Evolutionary conservation across 768 basidiomycete genomes (phyloP).

Genomic region (Tricholoma flavovirens): DNA sequence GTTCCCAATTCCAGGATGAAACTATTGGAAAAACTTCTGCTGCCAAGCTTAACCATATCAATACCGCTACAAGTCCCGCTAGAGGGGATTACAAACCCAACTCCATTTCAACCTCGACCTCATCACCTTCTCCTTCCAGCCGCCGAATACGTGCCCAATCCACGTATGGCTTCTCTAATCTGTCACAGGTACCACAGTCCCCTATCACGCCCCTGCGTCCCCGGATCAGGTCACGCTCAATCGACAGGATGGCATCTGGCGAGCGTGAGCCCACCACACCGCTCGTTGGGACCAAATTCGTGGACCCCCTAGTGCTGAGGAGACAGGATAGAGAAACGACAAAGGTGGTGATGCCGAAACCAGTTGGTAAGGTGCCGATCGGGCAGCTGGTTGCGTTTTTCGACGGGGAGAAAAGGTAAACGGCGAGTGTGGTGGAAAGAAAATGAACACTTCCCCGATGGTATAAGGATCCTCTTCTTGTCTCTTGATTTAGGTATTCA

Average conservation of each 20-base stretch:
- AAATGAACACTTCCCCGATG: neutral
- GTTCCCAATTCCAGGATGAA: conserved; percentile 44
- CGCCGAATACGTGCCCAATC: conserved; percentile 51
- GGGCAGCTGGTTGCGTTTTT: conserved; percentile 84
- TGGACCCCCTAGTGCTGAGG: conserved; percentile 71
- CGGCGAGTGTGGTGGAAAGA: neutral
- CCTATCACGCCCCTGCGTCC: conserved; percentile 30
- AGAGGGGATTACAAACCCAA: conserved; percentile 22
- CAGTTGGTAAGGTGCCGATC: conserved; percentile 62
- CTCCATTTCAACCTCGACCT: conserved; percentile 12
- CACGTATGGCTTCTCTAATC: conserved; percentile 43
- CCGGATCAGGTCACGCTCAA: conserved; percentile 36
- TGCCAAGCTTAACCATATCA: conserved; percentile 15
- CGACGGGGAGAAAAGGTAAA: conserved; percentile 43
- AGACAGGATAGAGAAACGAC: conserved; percentile 51
- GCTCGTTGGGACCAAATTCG: conserved; percentile 48
- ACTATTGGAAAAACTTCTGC: conserved; percentile 56
- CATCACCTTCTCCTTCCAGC: conserved; percentile 23
- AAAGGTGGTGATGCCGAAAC: conserved; percentile 40
- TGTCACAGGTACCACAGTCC: conserved; percentile 23
- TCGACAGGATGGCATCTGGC: conserved; percentile 20
- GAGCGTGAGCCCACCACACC: conserved; percentile 2
- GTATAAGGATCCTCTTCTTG: neutral
- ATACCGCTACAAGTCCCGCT: neutral
- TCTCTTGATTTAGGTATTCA: neutral